phyloP scores from a whole-genome alignment of 805 yeast genomes.

The Ascoidea rubescens region DNA sequence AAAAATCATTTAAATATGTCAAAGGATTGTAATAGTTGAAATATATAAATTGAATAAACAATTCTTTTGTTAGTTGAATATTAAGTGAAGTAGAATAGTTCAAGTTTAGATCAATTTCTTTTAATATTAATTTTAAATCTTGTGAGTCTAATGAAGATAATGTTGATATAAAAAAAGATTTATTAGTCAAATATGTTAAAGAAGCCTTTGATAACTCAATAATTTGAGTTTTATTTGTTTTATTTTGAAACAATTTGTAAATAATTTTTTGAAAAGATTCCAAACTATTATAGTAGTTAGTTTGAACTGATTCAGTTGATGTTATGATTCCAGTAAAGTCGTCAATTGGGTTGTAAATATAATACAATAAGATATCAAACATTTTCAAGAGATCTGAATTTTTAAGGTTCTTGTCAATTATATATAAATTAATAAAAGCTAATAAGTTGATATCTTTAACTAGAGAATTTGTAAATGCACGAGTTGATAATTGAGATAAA shows the following conservation, averaged over 20 bases:
- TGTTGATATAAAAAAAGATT: background rate
- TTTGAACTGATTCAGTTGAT: slow-evolving; percentile 7
- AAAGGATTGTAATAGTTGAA: background rate
- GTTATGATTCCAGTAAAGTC: slow-evolving; percentile 20
- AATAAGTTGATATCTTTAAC: slow-evolving; percentile 17
- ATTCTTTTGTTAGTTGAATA: background rate
- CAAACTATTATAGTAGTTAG: slow-evolving; percentile 4
- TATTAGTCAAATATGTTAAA: background rate
- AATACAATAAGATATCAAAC: slow-evolving; percentile 11
- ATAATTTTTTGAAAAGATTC: slow-evolving; percentile 13
- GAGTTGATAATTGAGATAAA: slow-evolving; percentile 24
- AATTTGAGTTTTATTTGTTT: slow-evolving; percentile 9
- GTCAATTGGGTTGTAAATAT: slow-evolving; percentile 23
- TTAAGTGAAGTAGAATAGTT: background rate
- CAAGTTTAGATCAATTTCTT: too few species aligned
- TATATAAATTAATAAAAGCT: slow-evolving; percentile 6
- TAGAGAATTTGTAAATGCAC: slow-evolving; percentile 20
- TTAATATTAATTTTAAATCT: background rate
- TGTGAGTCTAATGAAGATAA: background rate
- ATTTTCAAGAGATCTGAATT: slow-evolving; percentile 1
- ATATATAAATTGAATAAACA: background rate
- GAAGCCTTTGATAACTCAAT: slow-evolving; percentile 4
- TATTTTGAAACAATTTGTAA: slow-evolving; percentile 10
- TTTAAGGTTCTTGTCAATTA: slow-evolving; percentile 1
- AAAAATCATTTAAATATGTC: too few species aligned